Conservation (phyloP, 2,329 filamentous ascomycete genomes). For the Metarhizium guizhouense region DNA sequence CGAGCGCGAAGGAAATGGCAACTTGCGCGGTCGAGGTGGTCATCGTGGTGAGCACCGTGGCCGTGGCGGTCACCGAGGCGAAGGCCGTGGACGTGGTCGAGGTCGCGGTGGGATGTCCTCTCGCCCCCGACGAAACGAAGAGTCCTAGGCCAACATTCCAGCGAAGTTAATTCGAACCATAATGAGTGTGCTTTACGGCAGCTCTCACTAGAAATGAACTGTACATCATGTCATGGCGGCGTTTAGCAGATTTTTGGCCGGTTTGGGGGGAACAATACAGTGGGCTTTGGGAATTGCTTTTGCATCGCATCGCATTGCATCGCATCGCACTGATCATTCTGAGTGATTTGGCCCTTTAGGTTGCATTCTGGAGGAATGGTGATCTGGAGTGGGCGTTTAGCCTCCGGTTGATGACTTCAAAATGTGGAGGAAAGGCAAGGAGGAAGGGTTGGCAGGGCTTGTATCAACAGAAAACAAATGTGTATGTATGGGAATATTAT, state of each 20-base stretch:
- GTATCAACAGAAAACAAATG: conserved; percentile 5
- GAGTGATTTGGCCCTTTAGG: not conserved
- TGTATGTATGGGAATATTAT: not conserved
- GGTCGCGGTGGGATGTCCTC: conserved; percentile 27
- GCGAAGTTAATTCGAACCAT: conserved; percentile 10
- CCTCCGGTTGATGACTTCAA: not conserved
- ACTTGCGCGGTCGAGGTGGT: conserved; percentile 29
- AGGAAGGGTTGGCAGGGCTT: not conserved
- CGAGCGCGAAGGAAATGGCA: conserved; percentile 38
- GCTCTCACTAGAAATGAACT: conserved; percentile 10
- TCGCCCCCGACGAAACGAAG: conserved; percentile 29
- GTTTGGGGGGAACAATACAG: conserved; percentile 14
- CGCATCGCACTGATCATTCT: conserved; percentile 17
- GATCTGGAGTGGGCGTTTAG: not conserved
- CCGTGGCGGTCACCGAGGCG: conserved; percentile 41
- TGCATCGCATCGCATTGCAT: not conserved
- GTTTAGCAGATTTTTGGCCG: conserved; percentile 22
- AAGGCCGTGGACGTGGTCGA: conserved; percentile 33
- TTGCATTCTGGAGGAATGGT: not conserved
- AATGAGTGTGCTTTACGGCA: not conserved
- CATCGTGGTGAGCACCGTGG: conserved; percentile 39
- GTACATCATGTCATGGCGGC: conserved; percentile 32
- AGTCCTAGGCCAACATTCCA: conserved; percentile 23
- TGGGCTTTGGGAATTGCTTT: conserved; percentile 9
- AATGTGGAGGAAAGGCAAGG: not conserved